Conservation (phyloP, 495 filamentous ascomycete species). For the Talaromyces thailandensis region DNA sequence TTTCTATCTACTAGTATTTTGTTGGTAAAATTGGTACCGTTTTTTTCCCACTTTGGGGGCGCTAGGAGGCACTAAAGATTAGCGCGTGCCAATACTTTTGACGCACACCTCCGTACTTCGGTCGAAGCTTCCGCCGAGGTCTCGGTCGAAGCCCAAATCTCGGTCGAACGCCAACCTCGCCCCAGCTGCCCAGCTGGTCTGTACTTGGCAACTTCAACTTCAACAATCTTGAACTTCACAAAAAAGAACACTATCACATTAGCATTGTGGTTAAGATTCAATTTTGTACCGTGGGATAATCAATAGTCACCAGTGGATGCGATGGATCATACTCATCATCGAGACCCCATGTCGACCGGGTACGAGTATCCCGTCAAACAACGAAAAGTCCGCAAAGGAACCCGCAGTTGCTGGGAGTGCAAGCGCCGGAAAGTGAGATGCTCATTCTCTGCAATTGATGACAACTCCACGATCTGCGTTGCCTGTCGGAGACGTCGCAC, state of each 20-base stretch:
- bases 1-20: no score
- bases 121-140: neutral
- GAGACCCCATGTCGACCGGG: neutral
- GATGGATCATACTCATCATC: neutral
- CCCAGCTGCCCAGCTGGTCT: neutral
- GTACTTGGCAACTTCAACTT: neutral
- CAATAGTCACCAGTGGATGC: neutral
- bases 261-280: no score
- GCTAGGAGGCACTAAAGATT: no score
- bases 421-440: conserved; percentile 16
- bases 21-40: no score
- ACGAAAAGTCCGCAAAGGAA: conserved; percentile 11
- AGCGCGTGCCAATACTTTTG: no score
- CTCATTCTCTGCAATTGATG: neutral
- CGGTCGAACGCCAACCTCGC: neutral
- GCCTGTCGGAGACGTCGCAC: conserved; percentile 10
- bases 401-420: conserved; percentile 16
- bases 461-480: conserved; percentile 7
- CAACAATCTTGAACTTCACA: neutral
- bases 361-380: neutral
- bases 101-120: neutral
- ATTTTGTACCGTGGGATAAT: neutral
- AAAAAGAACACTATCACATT: neutral
- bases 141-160: neutral
- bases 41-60: no score